Base-by-base conservation (phyloP, 441 rosid genomes). In the Croton setiger region DNA sequence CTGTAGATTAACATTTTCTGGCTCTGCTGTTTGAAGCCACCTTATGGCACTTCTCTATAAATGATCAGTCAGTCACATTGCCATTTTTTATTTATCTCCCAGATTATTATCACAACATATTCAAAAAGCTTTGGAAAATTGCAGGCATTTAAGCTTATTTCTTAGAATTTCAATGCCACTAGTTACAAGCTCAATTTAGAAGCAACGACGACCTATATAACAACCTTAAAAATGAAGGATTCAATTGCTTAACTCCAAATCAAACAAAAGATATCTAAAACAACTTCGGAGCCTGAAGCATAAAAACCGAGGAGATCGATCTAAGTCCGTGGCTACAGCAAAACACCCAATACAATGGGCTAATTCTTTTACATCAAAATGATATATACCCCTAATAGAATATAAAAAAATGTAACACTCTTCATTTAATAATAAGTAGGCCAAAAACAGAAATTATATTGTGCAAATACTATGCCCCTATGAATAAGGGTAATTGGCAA, bases 211-310 rank as follows among this genome's bases (percentile, higher is more conserved):
- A 3, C 0, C 1, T 63, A 61, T 4, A 51, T 45, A 14, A n/a
- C 18, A 33, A 3, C 39, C 60, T 37, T 36, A 49, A 47, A 53
- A 45, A 51, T 23, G 13, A 15, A 55, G 43, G 21, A 51, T 66
- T 36, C 20, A 9, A n/a, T 62, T 35, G 31, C 51, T 27, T 12
- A 18, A 23, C 48, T 51, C 39, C 10, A 59, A 48, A 49, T 23
- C 10, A 36, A 2, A 27, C 12, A 53, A 44, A 36, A 11, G 9
- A 21, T n/a, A 18, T 14, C 21, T 10, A 12, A 20, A 44, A 35
- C 17, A 70, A 57, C 20, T 47, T 27, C 47, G 56, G 58, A 57
- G 6, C 52, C 59, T 9, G n/a, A 64, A 64, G 48, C 35, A n/a
- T 39, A 12, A 58, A 57, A 5, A 15, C 60, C 21, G 2, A 3